Conservation (phyloP, 1,284 basidiomycete genomes). For the Agroathelia rolfsii region DNA sequence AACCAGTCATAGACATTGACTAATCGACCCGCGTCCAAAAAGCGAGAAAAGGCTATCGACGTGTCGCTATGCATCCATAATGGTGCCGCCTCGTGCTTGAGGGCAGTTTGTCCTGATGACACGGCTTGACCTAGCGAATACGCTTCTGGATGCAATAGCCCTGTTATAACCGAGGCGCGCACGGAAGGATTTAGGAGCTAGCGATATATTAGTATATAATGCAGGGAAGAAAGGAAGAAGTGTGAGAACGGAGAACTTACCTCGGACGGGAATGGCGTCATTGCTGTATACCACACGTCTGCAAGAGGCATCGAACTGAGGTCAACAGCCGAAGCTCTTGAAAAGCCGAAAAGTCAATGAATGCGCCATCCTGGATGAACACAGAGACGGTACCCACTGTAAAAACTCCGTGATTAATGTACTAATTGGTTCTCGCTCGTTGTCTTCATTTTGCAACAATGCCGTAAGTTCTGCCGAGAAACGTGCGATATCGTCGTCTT, state of each 20-base stretch:
- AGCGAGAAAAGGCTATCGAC: conserved; percentile 63
- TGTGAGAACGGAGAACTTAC: conserved; percentile 24
- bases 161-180: conserved; percentile 47
- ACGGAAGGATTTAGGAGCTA: conserved; percentile 64
- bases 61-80: too few species aligned
- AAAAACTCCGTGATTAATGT: conserved; percentile 46
- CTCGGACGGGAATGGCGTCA: conserved; percentile 52
- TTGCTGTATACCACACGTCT: conserved; percentile 65
- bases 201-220: conserved; percentile 2
- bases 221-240: conserved; percentile 1
- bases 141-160: conserved; percentile 47
- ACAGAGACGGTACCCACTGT: conserved; percentile 26
- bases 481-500: too few species aligned
- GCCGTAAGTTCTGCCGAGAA: too few species aligned
- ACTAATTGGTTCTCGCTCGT: too few species aligned
- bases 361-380: not conserved
- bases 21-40: conserved; percentile 66
- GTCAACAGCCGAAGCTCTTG: conserved; percentile 45
- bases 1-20: conserved; percentile 81
- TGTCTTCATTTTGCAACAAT: too few species aligned
- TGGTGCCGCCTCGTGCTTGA: too few species aligned
- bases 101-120: too few species aligned
- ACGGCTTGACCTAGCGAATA: too few species aligned
- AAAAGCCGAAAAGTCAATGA: conserved; percentile 31
- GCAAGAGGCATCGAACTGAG: too few species aligned